A percentile compares a stretch with the other conserved stretches of the same genome.
Conservation (phyloP, 345 rosid species). For the Ailanthus altissimus region DNA sequence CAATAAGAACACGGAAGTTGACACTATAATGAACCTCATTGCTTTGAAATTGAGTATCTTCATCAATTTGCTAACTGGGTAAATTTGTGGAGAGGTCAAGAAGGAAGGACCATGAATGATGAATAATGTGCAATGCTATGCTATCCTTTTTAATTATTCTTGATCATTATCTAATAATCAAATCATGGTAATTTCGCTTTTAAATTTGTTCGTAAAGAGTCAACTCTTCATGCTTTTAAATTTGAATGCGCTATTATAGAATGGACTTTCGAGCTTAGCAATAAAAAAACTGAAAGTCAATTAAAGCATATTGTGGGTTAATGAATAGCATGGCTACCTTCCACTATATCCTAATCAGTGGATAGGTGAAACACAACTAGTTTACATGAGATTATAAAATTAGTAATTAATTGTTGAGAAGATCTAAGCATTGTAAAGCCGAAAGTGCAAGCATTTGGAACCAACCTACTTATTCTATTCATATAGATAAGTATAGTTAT, state of each 20-base stretch:
- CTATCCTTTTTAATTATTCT: background rate
- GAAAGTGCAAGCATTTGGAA: background rate
- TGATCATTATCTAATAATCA: background rate
- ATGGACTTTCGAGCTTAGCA: background rate
- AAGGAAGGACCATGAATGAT: background rate
- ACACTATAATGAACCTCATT: slow-evolving; percentile 10
- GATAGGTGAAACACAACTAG: background rate
- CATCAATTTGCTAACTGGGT: background rate
- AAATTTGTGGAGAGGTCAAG: background rate
- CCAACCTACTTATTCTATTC: background rate
- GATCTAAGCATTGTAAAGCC: background rate
- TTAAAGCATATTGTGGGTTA: background rate
- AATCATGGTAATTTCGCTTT: slow-evolving; percentile 5
- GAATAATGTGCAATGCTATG: background rate
- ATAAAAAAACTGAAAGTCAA: background rate
- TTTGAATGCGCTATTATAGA: slow-evolving; percentile 1
- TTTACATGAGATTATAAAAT: slow-evolving; percentile 2
- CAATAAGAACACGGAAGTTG: slow-evolving; percentile 19
- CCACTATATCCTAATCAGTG: background rate
- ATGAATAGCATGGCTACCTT: background rate
- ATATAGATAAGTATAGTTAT: background rate
- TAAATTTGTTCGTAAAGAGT: background rate
- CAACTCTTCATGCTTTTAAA: slow-evolving; percentile 1
- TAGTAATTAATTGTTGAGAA: background rate
- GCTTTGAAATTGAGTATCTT: slow-evolving; percentile 14